Base-by-base conservation (phyloP, 345 rosid genomes). In the Laguncularia racemosa region DNA sequence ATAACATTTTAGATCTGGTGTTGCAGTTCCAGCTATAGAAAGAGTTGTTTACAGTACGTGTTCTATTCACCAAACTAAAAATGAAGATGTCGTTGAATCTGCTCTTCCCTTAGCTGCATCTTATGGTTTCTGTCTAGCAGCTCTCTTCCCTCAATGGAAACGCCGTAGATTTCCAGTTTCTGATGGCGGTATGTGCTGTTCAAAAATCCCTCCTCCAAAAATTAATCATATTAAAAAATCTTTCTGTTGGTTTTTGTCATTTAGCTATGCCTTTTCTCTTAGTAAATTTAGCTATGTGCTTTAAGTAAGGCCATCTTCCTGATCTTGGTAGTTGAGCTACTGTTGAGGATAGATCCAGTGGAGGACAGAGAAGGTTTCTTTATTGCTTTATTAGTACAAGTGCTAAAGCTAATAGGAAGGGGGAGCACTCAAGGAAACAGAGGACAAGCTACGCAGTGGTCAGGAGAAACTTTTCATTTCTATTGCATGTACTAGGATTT, bases 361-460 rank as follows among this genome's bases (percentile, higher is more conserved):
- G 79, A 77, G 71, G 91, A 89, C 82, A 89, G 78, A 60, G 95
- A 89, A 78, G 95, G 98, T 46, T 86, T 92, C 66, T 92, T 89
- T 75, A 80, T 86, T 16, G 93, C 95, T 14, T 74, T 84, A 20
- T 83, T 92, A 43, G 61, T 44, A 15, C 20, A 56, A 16, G 15
- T 21, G 13, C 17, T 20, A 11, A 43, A 47, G 49, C 45, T 14
- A 20, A 28, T 40, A 59, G 11, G 52, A 0, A 54, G 50, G 44
- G 16, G 20, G 51, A 13, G 13, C 6, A 10, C 50, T 45, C n/a
- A 26, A n/a, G n/a, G n/a, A n/a, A n/a, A n/a, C n/a, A n/a, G n/a
- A n/a, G n/a, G n/a, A n/a, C n/a, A n/a, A n/a, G 28, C 28, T 26
- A 2, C 28, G 28, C 2, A 26, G 2, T 6, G 28, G 28, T 26